Evolutionary conservation across 495 filamentous ascomycete species (phyloP).

Genomic region (Penicillium simplicissimum): DNA sequence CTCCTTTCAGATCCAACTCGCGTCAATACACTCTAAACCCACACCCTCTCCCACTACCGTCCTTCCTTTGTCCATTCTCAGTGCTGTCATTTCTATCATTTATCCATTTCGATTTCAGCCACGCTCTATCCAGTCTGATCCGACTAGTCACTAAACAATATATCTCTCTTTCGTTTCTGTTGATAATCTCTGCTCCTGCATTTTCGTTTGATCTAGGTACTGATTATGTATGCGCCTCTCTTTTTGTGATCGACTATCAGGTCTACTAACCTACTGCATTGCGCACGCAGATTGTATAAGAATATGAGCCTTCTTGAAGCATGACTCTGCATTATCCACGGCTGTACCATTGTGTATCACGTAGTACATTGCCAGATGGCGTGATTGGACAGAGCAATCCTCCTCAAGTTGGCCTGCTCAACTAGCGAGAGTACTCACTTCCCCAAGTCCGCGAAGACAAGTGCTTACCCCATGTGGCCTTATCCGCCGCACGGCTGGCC

Average conservation of each 20-base stretch:
- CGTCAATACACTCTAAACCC: slow-evolving; percentile 1
- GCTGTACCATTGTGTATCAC: background rate
- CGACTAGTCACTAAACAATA: slow-evolving; percentile 8
- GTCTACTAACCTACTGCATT: background rate
- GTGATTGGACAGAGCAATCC: background rate
- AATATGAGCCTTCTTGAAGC: slow-evolving; percentile 22
- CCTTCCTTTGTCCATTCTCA: slow-evolving; percentile 22
- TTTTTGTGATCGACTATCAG: slow-evolving; percentile 13
- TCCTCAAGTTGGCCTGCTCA: no score
- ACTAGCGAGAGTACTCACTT: no score
- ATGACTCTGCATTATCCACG: slow-evolving; percentile 7
- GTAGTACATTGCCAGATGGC: background rate
- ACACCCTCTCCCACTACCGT: slow-evolving; percentile 19
- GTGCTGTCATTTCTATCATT: slow-evolving; percentile 13
- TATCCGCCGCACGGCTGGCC: background rate
- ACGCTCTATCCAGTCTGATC: slow-evolving; percentile 19
- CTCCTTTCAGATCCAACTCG: slow-evolving; percentile 15
- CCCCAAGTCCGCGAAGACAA: no score
- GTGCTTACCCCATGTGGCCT: background rate
- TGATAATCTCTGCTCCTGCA: slow-evolving; percentile 21
- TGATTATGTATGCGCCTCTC: slow-evolving; percentile 9
- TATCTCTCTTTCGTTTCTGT: slow-evolving; percentile 26
- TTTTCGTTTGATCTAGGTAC: slow-evolving; percentile 12
- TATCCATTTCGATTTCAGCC: slow-evolving; percentile 3
- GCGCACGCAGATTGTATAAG: slow-evolving; percentile 10